phyloP scores from a whole-genome alignment of 306 rosid species.

The Rosa multiflora region DNA sequence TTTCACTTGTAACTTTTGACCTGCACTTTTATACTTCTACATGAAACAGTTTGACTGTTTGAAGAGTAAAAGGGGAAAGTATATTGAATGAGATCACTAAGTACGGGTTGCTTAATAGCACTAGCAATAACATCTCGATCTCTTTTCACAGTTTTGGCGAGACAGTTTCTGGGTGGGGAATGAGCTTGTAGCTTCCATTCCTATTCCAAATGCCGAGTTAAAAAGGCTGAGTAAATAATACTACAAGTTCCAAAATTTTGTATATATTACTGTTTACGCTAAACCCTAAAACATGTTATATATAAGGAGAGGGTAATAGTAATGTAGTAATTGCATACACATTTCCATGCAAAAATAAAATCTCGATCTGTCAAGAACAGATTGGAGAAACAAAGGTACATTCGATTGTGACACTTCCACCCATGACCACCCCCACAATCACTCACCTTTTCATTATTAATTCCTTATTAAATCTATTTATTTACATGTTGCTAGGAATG shows the following conservation, averaged over 20 bases:
- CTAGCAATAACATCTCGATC: not conserved
- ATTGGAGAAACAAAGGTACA: constrained; percentile 56
- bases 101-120: constrained; percentile 15
- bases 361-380: constrained; percentile 29
- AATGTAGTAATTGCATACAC: not conserved
- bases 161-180: not conserved
- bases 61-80: not conserved
- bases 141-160: constrained; percentile 10
- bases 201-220: not conserved
- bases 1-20: not conserved
- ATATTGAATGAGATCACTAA: not conserved
- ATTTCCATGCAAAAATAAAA: constrained; percentile 34
- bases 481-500: not conserved
- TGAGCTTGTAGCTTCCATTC: constrained; percentile 3
- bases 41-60: constrained; percentile 6
- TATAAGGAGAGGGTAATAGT: not conserved
- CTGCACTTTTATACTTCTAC: not conserved
- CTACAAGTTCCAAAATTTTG: not conserved
- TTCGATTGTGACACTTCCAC: constrained; percentile 81
- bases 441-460: constrained; percentile 48
- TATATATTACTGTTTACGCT: not conserved
- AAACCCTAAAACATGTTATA: not conserved
- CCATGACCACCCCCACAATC: constrained; percentile 64
- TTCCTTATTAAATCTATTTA: constrained; percentile 26
- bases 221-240: not conserved